These are phyloP conservation scores for Starmerella floris DNA, from an alignment of 805 yeast species.

Conservation along the genomic window DNA sequence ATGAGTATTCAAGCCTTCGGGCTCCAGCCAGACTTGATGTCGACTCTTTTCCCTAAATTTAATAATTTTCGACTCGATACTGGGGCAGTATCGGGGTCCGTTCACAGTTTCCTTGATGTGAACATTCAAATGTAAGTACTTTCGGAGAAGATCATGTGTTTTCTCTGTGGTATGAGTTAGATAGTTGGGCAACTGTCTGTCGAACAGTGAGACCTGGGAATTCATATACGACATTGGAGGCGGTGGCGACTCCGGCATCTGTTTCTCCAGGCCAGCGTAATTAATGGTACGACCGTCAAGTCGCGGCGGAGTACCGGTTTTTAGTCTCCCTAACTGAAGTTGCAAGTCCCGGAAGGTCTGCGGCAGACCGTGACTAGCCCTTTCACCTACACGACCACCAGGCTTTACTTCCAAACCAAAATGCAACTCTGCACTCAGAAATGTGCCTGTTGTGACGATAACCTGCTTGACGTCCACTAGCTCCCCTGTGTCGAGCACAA, in stretches of 20 bases:
- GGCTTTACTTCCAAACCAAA: slow-evolving; percentile 70
- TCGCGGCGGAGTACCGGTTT: slow-evolving; percentile 96
- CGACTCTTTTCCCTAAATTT: slow-evolving; percentile 62
- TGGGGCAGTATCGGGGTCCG: slow-evolving; percentile 97
- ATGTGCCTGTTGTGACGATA: slow-evolving; percentile 91
- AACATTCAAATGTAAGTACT: slow-evolving; percentile 66
- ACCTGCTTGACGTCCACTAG: slow-evolving; percentile 51
- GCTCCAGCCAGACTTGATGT: slow-evolving; percentile 90
- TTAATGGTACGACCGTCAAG: slow-evolving; percentile 59
- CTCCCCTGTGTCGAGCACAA: slow-evolving; percentile 54
- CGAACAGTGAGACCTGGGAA: slow-evolving; percentile 45
- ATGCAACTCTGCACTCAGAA: slow-evolving; percentile 87
- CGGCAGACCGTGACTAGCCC: slow-evolving; percentile 79
- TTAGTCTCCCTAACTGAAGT: slow-evolving; percentile 72
- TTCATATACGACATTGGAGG: slow-evolving; percentile 82
- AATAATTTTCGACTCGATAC: slow-evolving; percentile 77
- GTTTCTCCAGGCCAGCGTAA: slow-evolving; percentile 47
- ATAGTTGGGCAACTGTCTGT: slow-evolving; percentile 54
- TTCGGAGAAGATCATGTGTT: slow-evolving; percentile 54
- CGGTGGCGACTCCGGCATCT: slow-evolving; percentile 73
- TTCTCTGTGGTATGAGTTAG: slow-evolving; percentile 65
- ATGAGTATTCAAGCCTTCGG: slow-evolving; percentile 81
- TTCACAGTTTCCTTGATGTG: slow-evolving; percentile 89
- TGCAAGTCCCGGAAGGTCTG: slow-evolving; percentile 64
- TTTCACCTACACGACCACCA: slow-evolving; percentile 89